Evolutionary conservation across 2,329 filamentous ascomycete species (phyloP).

Genomic region (Kalmusia sp.): DNA sequence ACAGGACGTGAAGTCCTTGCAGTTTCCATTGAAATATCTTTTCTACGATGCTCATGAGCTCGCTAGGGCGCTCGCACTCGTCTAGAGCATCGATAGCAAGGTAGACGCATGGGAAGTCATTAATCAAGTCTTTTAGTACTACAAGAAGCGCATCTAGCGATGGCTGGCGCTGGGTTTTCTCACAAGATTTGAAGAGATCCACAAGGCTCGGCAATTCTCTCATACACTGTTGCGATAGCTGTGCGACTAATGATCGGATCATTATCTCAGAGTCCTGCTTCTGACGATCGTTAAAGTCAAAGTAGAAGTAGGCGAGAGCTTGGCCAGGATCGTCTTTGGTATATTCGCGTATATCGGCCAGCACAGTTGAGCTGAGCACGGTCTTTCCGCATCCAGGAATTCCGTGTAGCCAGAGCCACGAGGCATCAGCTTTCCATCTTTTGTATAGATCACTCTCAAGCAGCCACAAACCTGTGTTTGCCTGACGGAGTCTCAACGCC

Average conservation of each 20-base stretch:
- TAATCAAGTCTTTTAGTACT: slow-evolving; percentile 34
- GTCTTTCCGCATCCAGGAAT: slow-evolving; percentile 21
- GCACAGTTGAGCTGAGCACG: slow-evolving; percentile 19
- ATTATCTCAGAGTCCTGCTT: slow-evolving; percentile 43
- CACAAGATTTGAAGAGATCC: slow-evolving; percentile 27
- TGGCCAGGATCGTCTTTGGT: slow-evolving; percentile 11
- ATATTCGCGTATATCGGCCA: slow-evolving; percentile 26
- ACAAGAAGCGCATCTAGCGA: slow-evolving; percentile 23
- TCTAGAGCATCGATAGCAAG: slow-evolving; percentile 32
- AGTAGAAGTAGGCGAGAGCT: slow-evolving; percentile 27
- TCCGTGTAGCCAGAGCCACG: slow-evolving; percentile 11
- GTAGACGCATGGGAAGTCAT: slow-evolving; percentile 17
- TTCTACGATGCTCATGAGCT: slow-evolving; percentile 23
- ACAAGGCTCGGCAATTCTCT: slow-evolving; percentile 23
- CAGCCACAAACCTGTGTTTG: slow-evolving; percentile 23
- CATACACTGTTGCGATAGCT: slow-evolving; percentile 33
- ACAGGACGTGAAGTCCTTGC: slow-evolving; percentile 23
- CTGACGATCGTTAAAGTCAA: slow-evolving; percentile 41
- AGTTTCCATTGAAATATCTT: slow-evolving; percentile 21
- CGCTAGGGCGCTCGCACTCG: slow-evolving; percentile 20
- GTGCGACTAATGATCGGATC: slow-evolving; percentile 43
- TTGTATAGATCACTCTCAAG: slow-evolving; percentile 12
- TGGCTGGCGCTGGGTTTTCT: slow-evolving; percentile 30
- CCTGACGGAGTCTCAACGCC: slow-evolving; percentile 12
- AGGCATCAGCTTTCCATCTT: slow-evolving; percentile 4